Percentiles rank a stretch among this genome's conserved stretches.
Conservation (phyloP, 345 rosid genomes). For the Lepidium sativum region DNA sequence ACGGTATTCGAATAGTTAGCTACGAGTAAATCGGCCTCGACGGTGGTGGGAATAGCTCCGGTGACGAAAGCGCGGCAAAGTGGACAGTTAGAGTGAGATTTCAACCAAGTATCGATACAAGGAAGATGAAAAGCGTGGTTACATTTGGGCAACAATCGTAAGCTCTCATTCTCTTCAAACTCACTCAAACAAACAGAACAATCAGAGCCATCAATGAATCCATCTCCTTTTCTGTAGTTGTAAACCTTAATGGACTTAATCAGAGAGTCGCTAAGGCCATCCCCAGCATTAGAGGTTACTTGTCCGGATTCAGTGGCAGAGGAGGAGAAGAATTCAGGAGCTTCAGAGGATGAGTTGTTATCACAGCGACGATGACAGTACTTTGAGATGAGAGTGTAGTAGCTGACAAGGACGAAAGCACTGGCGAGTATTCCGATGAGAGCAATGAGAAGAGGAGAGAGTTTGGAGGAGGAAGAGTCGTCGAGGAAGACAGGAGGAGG, state of each 20-base stretch:
- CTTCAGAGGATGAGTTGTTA: not conserved
- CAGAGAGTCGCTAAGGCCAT: conserved; percentile 51
- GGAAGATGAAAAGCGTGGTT: conserved; percentile 81
- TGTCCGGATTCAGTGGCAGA: conserved; percentile 3
- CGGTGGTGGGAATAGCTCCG: not conserved
- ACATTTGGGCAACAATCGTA: conserved; percentile 64
- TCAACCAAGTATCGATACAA: conserved; percentile 82
- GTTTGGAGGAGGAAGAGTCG: conserved; percentile 28
- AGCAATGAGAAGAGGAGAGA: conserved; percentile 72
- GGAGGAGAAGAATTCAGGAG: not conserved
- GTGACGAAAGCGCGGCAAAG: conserved; percentile 53
- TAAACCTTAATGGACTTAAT: conserved; percentile 51
- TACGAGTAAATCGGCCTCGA: not conserved
- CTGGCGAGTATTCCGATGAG: conserved; percentile 58
- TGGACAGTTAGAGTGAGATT: conserved; percentile 76
- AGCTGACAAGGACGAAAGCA: conserved; percentile 64
- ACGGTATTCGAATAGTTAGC: not conserved
- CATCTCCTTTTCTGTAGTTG: conserved; percentile 47
- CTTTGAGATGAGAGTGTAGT: conserved; percentile 65
- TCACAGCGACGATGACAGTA: conserved; percentile 41
- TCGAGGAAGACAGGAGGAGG: conserved; percentile 47
- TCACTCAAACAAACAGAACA: conserved; percentile 77
- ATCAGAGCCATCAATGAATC: conserved; percentile 48
- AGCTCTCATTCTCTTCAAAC: conserved; percentile 60
- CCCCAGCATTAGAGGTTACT: not conserved